phyloP scores from a whole-genome alignment of 306 rosid species.

The Rubus parviflorus region DNA sequence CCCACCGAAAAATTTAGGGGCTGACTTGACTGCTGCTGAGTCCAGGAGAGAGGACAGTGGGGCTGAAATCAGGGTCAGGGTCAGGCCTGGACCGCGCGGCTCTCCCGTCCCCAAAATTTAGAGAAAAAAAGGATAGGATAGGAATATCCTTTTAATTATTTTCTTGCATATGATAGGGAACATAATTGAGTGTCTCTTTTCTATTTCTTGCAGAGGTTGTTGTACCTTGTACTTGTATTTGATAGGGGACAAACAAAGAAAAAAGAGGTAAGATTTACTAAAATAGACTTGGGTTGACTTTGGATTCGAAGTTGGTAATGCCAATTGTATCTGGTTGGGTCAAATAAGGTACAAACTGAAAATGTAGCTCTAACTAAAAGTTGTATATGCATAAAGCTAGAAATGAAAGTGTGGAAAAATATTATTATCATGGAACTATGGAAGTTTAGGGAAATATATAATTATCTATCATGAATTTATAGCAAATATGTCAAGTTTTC shows the following conservation, averaged over 20 bases:
- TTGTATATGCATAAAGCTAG: neutral
- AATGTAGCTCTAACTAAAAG: neutral
- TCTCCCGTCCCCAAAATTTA: neutral
- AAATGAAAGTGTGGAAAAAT: neutral
- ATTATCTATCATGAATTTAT: neutral
- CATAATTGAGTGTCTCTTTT: neutral
- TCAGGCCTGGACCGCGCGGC: no score
- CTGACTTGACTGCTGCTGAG: slow-evolving; percentile 2
- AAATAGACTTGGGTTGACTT: neutral
- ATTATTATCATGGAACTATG: neutral
- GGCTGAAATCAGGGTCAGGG: slow-evolving; percentile 36
- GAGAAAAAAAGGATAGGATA: neutral
- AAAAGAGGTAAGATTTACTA: neutral
- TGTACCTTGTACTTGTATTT: neutral
- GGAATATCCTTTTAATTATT: neutral
- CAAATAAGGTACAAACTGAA: neutral
- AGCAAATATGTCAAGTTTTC: neutral
- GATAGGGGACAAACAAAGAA: neutral
- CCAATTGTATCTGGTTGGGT: neutral
- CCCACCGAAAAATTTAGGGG: slow-evolving; percentile 35
- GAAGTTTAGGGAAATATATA: neutral
- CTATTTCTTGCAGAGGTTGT: neutral
- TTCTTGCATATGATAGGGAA: neutral
- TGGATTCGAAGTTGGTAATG: neutral
- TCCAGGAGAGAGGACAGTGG: neutral